Evolutionary conservation across 208 protist genomes (phyloP).

Genomic region (Wallacemonas sp.): DNA sequence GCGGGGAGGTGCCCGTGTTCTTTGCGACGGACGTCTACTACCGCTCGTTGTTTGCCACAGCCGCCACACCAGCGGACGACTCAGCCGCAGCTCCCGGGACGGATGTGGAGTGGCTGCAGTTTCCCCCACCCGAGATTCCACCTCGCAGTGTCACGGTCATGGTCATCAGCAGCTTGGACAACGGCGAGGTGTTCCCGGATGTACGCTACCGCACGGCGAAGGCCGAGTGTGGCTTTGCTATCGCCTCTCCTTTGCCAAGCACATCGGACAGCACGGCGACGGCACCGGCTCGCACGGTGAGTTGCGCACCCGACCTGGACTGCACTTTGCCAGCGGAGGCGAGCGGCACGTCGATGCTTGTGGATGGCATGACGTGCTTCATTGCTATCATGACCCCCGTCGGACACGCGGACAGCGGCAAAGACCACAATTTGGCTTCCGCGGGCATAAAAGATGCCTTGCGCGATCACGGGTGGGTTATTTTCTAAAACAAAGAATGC

Average conservation of each 20-base stretch:
- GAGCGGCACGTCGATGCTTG: conserved; percentile 3
- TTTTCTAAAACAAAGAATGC: conserved; percentile 11
- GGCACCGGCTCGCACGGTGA: neutral
- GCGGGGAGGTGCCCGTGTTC: conserved; percentile 42
- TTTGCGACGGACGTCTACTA: conserved; percentile 31
- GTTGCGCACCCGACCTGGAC: neutral
- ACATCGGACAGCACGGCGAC: neutral
- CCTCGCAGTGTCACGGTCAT: conserved; percentile 38
- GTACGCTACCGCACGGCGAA: conserved; percentile 46
- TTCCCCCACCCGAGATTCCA: conserved; percentile 53
- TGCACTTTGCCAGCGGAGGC: conserved; percentile 4
- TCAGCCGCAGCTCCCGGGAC: neutral
- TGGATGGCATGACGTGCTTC: conserved; percentile 6
- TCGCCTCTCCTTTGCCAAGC: neutral
- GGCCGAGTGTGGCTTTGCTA: conserved; percentile 35
- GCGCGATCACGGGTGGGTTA: conserved; percentile 22
- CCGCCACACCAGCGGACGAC: neutral
- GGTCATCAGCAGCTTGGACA: neutral
- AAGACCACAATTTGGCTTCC: conserved; percentile 16
- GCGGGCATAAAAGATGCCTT: conserved; percentile 5
- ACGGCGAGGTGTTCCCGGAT: conserved; percentile 8
- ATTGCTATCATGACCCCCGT: conserved; percentile 17
- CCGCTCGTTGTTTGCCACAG: neutral
- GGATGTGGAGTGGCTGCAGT: conserved; percentile 33
- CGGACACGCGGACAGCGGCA: neutral